A percentile compares a stretch with the other conserved stretches of the same genome.
Conservation (phyloP, 768 basidiomycete species). For the Thelephora ganbajun region DNA sequence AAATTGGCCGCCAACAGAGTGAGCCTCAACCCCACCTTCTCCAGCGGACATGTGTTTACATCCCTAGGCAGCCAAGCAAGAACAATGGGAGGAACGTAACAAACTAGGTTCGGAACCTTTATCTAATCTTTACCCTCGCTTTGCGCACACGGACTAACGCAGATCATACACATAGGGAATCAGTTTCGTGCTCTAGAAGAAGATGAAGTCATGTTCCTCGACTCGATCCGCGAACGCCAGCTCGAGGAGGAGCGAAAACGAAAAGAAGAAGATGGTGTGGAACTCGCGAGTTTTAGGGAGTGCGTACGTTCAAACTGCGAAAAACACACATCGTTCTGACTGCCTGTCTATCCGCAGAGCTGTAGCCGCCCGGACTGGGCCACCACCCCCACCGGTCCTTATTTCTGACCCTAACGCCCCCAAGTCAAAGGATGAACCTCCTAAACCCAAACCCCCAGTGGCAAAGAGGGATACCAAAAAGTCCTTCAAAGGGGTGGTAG, state of each 20-base stretch:
- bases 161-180: conserved; percentile 36
- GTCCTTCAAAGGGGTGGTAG: conserved; percentile 62
- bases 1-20: conserved; percentile 87
- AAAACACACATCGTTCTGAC: not conserved
- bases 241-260: conserved; percentile 64
- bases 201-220: conserved; percentile 82
- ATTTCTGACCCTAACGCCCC: conserved; percentile 7
- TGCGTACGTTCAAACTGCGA: conserved; percentile 17
- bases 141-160: conserved; percentile 3
- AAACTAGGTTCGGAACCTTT: conserved; percentile 37
- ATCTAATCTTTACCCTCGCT: not conserved
- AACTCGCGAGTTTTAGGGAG: conserved; percentile 70
- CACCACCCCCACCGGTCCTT: conserved; percentile 22
- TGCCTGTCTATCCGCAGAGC: conserved; percentile 25
- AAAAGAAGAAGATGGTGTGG: conserved; percentile 63
- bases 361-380: conserved; percentile 51
- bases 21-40: conserved; percentile 12
- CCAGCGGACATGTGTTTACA: conserved; percentile 10
- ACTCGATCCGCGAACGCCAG: conserved; percentile 65
- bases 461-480: conserved; percentile 54
- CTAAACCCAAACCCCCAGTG: conserved; percentile 8
- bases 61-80: conserved; percentile 70
- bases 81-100: conserved; percentile 87
- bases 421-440: conserved; percentile 15
- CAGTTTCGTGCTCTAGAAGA: conserved; percentile 84